A percentile compares a stretch with the other conserved stretches of the same genome.
These are phyloP conservation scores for Alternaria angustiovoidea DNA, from an alignment of 2,329 filamentous ascomycete genomes.

Conservation along the genomic window DNA sequence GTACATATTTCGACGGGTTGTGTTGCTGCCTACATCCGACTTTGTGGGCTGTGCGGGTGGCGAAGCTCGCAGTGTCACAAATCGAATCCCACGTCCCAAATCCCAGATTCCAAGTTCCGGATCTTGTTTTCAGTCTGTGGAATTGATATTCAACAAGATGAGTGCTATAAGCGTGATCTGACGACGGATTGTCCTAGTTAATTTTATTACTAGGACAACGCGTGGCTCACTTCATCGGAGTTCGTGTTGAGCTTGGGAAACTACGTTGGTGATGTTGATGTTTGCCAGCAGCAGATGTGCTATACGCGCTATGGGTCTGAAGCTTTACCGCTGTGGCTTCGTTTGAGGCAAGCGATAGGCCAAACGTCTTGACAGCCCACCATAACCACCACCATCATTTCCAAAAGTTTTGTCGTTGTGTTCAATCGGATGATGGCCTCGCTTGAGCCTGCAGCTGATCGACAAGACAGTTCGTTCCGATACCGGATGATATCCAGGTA, in stretches of 20 bases:
- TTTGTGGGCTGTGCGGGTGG: slow-evolving; percentile 8
- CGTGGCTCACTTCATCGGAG: not conserved
- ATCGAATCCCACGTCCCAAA: not conserved
- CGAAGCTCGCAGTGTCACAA: not conserved
- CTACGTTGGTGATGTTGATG: not conserved
- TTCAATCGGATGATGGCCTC: not conserved
- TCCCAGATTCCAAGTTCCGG: not conserved
- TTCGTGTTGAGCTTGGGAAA: not conserved
- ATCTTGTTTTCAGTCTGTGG: not conserved
- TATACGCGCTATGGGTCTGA: slow-evolving; percentile 4
- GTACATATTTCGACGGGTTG: not conserved
- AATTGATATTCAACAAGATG: not conserved
- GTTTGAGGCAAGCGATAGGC: slow-evolving; percentile 1
- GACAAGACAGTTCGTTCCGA: not conserved
- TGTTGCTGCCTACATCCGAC: slow-evolving; percentile 6
- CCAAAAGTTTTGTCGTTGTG: not conserved
- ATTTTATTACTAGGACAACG: not conserved
- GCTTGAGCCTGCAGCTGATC: not conserved
- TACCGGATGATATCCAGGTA: not conserved
- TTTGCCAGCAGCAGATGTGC: not conserved
- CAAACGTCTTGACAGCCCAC: not conserved
- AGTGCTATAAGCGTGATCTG: not conserved
- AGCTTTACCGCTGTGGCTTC: slow-evolving; percentile 2
- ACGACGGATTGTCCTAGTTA: not conserved
- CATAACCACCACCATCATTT: not conserved